Evolutionary conservation across 441 rosid genomes (phyloP).

Genomic region (Adansonia madagascariensis): DNA sequence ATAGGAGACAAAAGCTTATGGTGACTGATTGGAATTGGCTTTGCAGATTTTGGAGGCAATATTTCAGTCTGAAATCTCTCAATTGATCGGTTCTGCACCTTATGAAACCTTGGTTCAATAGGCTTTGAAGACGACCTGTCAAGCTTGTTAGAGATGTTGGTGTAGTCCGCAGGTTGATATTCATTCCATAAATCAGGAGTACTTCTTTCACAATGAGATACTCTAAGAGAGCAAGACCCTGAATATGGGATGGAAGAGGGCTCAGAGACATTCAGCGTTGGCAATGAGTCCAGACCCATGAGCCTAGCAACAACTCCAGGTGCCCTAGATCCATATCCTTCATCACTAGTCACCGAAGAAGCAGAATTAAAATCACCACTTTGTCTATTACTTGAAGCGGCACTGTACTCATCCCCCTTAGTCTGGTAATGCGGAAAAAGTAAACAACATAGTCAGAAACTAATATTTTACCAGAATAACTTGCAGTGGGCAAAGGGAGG

Average conservation of each 20-base stretch:
- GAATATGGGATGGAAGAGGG: constrained; percentile 43
- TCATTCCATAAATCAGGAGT: constrained; percentile 46
- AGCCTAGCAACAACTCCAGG: constrained; percentile 95
- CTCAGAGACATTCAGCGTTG: constrained; percentile 48
- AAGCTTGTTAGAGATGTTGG: constrained; percentile 40
- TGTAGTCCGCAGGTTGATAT: constrained; percentile 38
- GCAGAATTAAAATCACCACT: constrained; percentile 57
- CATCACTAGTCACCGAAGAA: constrained; percentile 70
- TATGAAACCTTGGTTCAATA: constrained; percentile 47
- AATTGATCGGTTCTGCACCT: constrained; percentile 52
- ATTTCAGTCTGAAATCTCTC: constrained; percentile 78
- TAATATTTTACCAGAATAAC: constrained; percentile 12
- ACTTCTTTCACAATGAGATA: constrained; percentile 40
- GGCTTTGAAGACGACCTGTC: constrained; percentile 48
- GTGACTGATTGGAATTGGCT: constrained; percentile 63
- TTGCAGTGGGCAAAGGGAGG: constrained; percentile 5
- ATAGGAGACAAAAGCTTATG: constrained; percentile 83
- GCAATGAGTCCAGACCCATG: constrained; percentile 91
- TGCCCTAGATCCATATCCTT: constrained; percentile 60
- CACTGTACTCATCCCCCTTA: constrained; percentile 50
- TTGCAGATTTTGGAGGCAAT: constrained; percentile 82
- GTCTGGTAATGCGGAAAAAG: constrained; percentile 38
- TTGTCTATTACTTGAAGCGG: constrained; percentile 49
- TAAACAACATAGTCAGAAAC: constrained; percentile 22
- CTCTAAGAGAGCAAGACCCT: constrained; percentile 42